Evolutionary conservation across 2,329 filamentous ascomycete species (phyloP).

Genomic region (Lecanicillium sp.): DNA sequence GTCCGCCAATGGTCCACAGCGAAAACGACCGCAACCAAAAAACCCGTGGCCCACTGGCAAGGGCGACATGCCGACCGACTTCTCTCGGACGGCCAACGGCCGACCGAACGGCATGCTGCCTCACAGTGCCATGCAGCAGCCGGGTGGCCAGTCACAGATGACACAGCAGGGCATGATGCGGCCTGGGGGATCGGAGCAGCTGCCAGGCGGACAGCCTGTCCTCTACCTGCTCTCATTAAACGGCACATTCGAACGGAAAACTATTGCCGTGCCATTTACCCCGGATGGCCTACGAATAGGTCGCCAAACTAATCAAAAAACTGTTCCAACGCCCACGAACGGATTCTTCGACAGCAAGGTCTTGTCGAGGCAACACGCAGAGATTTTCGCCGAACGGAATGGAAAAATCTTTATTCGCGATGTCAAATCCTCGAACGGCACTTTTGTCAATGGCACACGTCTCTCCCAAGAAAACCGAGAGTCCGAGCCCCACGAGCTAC

Average conservation of each 20-base stretch:
- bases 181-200: constrained; percentile 54
- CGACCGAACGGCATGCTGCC: constrained; percentile 36
- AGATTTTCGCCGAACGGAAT: constrained; percentile 80
- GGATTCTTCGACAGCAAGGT: constrained; percentile 99
- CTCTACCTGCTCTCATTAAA: constrained; percentile 87
- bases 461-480: constrained; percentile 92
- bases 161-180: constrained; percentile 51
- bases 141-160: constrained; percentile 27
- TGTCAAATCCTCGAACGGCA: constrained; percentile 97
- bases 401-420: constrained; percentile 95
- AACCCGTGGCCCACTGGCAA: constrained; percentile 45
- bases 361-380: constrained; percentile 89
- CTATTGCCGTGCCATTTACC: constrained; percentile 84
- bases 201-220: constrained; percentile 64
- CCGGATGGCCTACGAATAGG: constrained; percentile 95
- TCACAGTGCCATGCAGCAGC: constrained; percentile 28
- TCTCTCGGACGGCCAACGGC: constrained; percentile 39
- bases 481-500: constrained; percentile 89
- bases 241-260: constrained; percentile 94
- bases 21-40: constrained; percentile 48
- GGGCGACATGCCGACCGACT: constrained; percentile 41
- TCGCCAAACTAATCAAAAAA: constrained; percentile 95
- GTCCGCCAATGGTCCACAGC: constrained; percentile 39
- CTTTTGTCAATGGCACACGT: constrained; percentile 89
- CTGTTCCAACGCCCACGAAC: constrained; percentile 81